A percentile compares a stretch with the other conserved stretches of the same genome.
phyloP scores from a whole-genome alignment of 2,329 filamentous ascomycete genomes.

The Setomelanomma holmii region DNA sequence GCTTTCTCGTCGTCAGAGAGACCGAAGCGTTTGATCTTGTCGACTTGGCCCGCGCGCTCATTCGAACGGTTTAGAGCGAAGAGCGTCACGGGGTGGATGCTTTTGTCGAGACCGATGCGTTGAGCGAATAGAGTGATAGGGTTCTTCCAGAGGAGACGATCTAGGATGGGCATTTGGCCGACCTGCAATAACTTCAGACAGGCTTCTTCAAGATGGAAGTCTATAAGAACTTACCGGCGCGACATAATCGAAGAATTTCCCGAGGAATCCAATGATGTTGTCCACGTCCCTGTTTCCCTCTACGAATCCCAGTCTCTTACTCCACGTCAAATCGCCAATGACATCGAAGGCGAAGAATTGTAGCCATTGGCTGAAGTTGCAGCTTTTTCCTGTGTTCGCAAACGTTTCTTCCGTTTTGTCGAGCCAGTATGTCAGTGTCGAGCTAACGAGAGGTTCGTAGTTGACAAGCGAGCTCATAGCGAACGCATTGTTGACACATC shows the following conservation, averaged over 20 bases:
- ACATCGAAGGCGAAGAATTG: constrained; percentile 86
- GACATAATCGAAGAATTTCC: constrained; percentile 72
- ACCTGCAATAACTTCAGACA: constrained; percentile 54
- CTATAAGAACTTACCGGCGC: constrained; percentile 63
- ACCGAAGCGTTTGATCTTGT: constrained; percentile 55
- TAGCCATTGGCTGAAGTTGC: constrained; percentile 74
- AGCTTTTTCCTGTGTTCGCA: constrained; percentile 53
- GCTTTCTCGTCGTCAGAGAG: constrained; percentile 39
- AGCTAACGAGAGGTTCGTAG: constrained; percentile 82
- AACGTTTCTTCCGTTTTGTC: constrained; percentile 55
- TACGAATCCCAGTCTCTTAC: constrained; percentile 76
- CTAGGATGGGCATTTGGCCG: constrained; percentile 77
- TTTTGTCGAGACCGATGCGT: constrained; percentile 70
- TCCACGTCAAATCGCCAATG: constrained; percentile 79
- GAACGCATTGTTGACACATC: constrained; percentile 78
- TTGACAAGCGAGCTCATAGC: constrained; percentile 78
- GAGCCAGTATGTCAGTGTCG: constrained; percentile 75
- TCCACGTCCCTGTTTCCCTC: constrained; percentile 78
- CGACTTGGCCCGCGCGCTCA: constrained; percentile 65
- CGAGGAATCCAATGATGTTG: constrained; percentile 72
- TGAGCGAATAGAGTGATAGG: constrained; percentile 73
- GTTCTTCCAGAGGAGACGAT: constrained; percentile 75
- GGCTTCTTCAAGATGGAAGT: not conserved
- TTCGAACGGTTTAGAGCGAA: constrained; percentile 73
- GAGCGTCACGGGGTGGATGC: constrained; percentile 74